Conservation (phyloP, 1,284 basidiomycete genomes). For the Agroathelia rolfsii region DNA sequence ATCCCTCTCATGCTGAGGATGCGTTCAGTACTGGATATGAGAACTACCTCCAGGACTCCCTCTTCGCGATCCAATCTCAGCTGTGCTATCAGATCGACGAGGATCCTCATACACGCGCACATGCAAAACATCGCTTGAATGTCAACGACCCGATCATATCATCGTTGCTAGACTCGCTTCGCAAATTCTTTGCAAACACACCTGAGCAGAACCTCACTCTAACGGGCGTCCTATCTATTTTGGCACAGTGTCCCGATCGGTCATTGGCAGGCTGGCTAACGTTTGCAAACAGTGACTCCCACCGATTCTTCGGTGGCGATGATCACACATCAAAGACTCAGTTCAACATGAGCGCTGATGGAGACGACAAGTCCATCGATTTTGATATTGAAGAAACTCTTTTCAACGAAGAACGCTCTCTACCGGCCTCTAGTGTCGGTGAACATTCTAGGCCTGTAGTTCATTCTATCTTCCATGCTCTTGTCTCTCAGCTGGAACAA, state of each 20-base stretch:
- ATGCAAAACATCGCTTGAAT: constrained; percentile 63
- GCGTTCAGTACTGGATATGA: constrained; percentile 82
- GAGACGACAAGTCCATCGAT: constrained; percentile 73
- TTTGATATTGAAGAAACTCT: constrained; percentile 59
- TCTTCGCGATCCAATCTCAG: constrained; percentile 59
- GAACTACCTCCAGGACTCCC: constrained; percentile 75
- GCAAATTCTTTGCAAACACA: constrained; percentile 76
- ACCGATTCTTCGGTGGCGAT: constrained; percentile 14
- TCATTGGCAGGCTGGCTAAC: constrained; percentile 86
- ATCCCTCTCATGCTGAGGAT: constrained; percentile 63
- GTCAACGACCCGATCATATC: constrained; percentile 72
- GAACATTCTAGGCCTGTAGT: constrained; percentile 68
- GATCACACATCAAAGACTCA: constrained; percentile 13
- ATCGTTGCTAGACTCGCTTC: constrained; percentile 58
- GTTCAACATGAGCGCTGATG: constrained; percentile 32
- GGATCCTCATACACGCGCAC: constrained; percentile 29
- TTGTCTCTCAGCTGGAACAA: constrained; percentile 70
- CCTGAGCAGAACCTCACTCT: constrained; percentile 85
- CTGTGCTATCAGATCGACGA: constrained; percentile 38
- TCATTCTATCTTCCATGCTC: constrained; percentile 68
- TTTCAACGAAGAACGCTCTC: constrained; percentile 41
- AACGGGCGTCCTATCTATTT: constrained; percentile 70
- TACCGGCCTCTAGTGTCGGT: constrained; percentile 59
- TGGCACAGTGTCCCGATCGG: constrained; percentile 77
- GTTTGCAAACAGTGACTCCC: constrained; percentile 37